phyloP scores from a whole-genome alignment of 768 basidiomycete genomes.

The Leccinum fibrillosum region DNA sequence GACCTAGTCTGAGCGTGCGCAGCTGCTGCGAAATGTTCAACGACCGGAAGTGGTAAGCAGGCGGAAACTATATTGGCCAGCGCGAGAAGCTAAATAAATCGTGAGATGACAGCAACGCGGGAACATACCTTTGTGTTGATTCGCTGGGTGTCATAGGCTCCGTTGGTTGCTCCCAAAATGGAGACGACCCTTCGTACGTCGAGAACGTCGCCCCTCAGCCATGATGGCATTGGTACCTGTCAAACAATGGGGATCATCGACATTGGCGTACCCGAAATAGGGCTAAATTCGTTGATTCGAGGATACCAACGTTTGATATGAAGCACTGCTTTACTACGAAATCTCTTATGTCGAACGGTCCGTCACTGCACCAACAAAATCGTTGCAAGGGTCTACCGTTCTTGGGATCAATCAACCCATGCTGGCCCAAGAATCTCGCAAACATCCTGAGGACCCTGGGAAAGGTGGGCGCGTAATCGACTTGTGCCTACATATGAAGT shows the following conservation, averaged over 20 bases:
- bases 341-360: conserved; percentile 79
- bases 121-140: conserved; percentile 17
- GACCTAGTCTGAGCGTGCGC: conserved; percentile 60
- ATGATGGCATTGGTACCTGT: conserved; percentile 66
- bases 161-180: conserved; percentile 34
- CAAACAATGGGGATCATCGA: conserved; percentile 9
- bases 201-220: conserved; percentile 70
- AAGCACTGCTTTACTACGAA: conserved; percentile 90
- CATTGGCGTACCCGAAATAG: conserved; percentile 7
- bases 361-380: conserved; percentile 83
- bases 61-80: conserved; percentile 14
- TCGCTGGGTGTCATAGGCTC: conserved; percentile 4
- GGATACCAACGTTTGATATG: conserved; percentile 64
- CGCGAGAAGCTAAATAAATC: neutral
- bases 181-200: conserved; percentile 67
- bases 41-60: conserved; percentile 23
- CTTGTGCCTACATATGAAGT: conserved; percentile 57
- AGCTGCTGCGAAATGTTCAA: conserved; percentile 78
- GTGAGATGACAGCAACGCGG: neutral
- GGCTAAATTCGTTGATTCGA: conserved; percentile 2
- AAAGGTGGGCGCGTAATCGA: conserved; percentile 77
- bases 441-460: conserved; percentile 62
- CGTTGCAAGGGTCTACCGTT: conserved; percentile 55
- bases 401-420: conserved; percentile 63
- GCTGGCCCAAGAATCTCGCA: conserved; percentile 61